These are phyloP conservation scores for Chaetomium cochliodes DNA, from an alignment of 495 filamentous ascomycete genomes.

Conservation along the genomic window DNA sequence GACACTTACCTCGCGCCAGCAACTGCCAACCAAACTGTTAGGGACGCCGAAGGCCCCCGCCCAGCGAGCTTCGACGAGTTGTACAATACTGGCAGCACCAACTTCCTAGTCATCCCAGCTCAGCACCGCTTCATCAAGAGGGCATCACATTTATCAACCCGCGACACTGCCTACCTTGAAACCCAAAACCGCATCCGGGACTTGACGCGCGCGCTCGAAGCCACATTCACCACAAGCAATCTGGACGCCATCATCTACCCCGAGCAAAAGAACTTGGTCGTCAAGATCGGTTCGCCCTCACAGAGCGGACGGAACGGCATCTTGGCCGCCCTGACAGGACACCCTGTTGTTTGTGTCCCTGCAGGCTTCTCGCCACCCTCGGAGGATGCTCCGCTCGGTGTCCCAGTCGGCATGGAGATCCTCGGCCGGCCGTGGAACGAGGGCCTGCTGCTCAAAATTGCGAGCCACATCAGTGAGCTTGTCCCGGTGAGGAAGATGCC, in stretches of 20 bases:
- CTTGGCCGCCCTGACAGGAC: slow-evolving; percentile 61
- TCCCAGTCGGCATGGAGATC: slow-evolving; percentile 66
- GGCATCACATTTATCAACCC: slow-evolving; percentile 48
- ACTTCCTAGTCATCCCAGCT: slow-evolving; percentile 57
- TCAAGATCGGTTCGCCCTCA: slow-evolving; percentile 52
- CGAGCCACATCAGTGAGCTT: slow-evolving; percentile 43
- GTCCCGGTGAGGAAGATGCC: slow-evolving; percentile 49
- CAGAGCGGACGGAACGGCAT: slow-evolving; percentile 65
- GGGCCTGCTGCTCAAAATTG: slow-evolving; percentile 51
- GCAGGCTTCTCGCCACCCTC: slow-evolving; percentile 44
- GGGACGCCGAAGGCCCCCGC: slow-evolving; percentile 25
- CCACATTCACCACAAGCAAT: slow-evolving; percentile 47
- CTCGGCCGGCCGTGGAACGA: slow-evolving; percentile 57
- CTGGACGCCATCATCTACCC: slow-evolving; percentile 65
- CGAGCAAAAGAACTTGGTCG: slow-evolving; percentile 63
- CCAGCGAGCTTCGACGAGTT: slow-evolving; percentile 46
- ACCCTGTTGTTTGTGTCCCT: slow-evolving; percentile 63
- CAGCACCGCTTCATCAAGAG: slow-evolving; percentile 54
- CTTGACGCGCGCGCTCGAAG: slow-evolving; percentile 47
- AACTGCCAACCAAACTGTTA: background rate
- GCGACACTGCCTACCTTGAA: slow-evolving; percentile 45
- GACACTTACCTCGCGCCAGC: slow-evolving; percentile 48
- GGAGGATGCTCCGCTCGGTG: slow-evolving; percentile 50
- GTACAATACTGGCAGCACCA: slow-evolving; percentile 36
- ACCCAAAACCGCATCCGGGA: slow-evolving; percentile 45